phyloP scores from a whole-genome alignment of 2,329 filamentous ascomycete genomes.

The Aspergillus persii region DNA sequence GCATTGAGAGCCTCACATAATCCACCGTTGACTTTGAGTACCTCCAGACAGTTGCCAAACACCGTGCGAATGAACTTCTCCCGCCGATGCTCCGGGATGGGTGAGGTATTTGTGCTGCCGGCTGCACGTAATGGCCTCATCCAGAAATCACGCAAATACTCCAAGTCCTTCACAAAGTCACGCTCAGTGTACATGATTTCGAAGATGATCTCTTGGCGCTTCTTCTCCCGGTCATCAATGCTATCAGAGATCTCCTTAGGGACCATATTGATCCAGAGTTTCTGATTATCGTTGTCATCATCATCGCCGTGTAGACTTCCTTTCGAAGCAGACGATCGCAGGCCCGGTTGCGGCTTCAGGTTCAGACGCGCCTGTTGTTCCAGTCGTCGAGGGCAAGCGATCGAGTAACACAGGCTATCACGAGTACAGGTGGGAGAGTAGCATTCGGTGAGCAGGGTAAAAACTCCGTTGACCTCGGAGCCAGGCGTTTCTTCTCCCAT shows the following conservation, averaged over 20 bases:
- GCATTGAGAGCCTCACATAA: slow-evolving; percentile 86
- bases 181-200: slow-evolving; percentile 98
- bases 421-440: slow-evolving; percentile 97
- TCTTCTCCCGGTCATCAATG: slow-evolving; percentile 88
- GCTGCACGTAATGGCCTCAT: slow-evolving; percentile 84
- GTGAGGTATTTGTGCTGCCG: slow-evolving; percentile 63
- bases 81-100: slow-evolving; percentile 81
- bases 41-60: slow-evolving; percentile 94
- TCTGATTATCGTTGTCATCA: slow-evolving; percentile 90
- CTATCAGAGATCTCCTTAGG: slow-evolving; percentile 91
- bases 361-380: slow-evolving; percentile 95
- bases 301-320: slow-evolving; percentile 74
- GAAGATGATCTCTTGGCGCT: slow-evolving; percentile 95
- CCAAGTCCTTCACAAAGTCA: slow-evolving; percentile 97
- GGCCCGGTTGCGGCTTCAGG: slow-evolving; percentile 83
- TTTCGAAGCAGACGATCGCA: slow-evolving; percentile 69
- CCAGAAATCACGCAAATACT: slow-evolving; percentile 98
- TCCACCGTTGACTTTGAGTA: slow-evolving; percentile 84
- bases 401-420: slow-evolving; percentile 95
- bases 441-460: slow-evolving; percentile 92
- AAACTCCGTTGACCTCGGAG: slow-evolving; percentile 88
- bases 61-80: slow-evolving; percentile 92
- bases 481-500: slow-evolving; percentile 69
- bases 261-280: slow-evolving; percentile 98
- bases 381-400: slow-evolving; percentile 86